Evolutionary conservation across 73 alveolate species (phyloP), one percentile per base, ranked within the genome.

Genomic region (Paramecium biaurelia): DNA sequence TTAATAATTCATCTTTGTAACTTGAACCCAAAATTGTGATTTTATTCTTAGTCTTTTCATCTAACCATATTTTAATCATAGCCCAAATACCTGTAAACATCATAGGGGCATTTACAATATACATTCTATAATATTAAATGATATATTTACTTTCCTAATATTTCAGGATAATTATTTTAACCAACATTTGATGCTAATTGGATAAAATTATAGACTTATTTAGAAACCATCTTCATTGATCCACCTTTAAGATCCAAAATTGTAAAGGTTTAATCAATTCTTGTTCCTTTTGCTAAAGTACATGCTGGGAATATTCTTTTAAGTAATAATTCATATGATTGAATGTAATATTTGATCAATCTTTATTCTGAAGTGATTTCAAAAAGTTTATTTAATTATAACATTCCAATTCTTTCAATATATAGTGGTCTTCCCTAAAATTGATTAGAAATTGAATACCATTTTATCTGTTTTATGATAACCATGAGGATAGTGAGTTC

Each of bases 131-230:
- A 53, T 35, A 72, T 23, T 15, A 20, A 6, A 20, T 43, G 10
- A 4, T 8, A 32, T 8, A 14, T 11, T 72, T 89, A 93, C 93
- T 92, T 93, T 70, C 97, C 97, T 68, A 96, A 85, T 82, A 95
- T 96, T 70, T 96, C 99, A n/a, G 99, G 99, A 70, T 95, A 96
- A 82, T 95, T 85, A 42, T 95, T 95, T 86, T 95, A 93, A 49
- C 94, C 96, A 12, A 96, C 85, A 45, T 95, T 92, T 2, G 97
- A 70, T 21, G 96, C 97, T 35, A 88, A 30, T 84, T 96, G 45
- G 20, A 96, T 76, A 76, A 95, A 96, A 38, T 94, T 92, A 85
- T 93, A 95, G 32, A 72, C 86, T 37, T 93, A 85, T 76, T 96
- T 95, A n/a, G 93, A 93, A 42, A 95, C 86, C 92, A 93, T 88